A percentile compares a stretch with the other conserved stretches of the same genome.
These are phyloP conservation scores for Raffaelea arxii DNA, from an alignment of 2,329 filamentous ascomycete genomes.

Conservation along the genomic window DNA sequence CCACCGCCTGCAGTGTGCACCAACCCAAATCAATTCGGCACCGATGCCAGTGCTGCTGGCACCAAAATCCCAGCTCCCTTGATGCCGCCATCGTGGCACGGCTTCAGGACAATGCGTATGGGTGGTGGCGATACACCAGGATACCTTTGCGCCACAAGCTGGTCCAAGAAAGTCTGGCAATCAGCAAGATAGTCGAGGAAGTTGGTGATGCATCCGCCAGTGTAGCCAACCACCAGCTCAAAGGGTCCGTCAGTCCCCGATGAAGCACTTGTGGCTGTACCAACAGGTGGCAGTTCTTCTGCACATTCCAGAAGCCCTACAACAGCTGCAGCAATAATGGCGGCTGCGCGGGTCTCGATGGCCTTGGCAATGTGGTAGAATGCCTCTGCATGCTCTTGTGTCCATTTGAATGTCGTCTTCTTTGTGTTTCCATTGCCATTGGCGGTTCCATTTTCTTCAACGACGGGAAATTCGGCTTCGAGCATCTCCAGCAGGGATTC, in stretches of 20 bases:
- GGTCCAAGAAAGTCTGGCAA: constrained; percentile 59
- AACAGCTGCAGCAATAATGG: constrained; percentile 62
- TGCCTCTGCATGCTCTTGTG: constrained; percentile 43
- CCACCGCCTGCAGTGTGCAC: no score
- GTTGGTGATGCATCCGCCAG: constrained; percentile 70
- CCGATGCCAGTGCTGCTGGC: constrained; percentile 26
- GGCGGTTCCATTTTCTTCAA: constrained; percentile 5
- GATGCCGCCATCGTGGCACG: constrained; percentile 53
- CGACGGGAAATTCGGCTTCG: constrained; percentile 42
- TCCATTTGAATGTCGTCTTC: constrained; percentile 46
- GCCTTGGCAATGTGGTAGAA: constrained; percentile 59
- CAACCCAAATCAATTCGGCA: no score
- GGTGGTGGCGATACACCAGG: constrained; percentile 17
- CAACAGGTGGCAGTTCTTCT: constrained; percentile 44
- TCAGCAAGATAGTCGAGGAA: constrained; percentile 65
- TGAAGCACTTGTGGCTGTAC: constrained; percentile 7
- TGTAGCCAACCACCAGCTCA: constrained; percentile 68
- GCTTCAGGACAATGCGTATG: constrained; percentile 37
- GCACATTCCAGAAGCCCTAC: constrained; percentile 60
- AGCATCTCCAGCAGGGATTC: constrained; percentile 34
- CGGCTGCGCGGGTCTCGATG: constrained; percentile 63
- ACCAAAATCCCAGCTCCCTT: constrained; percentile 52
- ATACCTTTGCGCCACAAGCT: constrained; percentile 33
- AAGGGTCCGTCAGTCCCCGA: constrained; percentile 14
- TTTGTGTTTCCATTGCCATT: background rate